Percentiles rank a stretch among this genome's conserved stretches.
Evolutionary conservation across 176 grass and related monocot species (phyloP).

Genomic region (Zoysia japonica): DNA sequence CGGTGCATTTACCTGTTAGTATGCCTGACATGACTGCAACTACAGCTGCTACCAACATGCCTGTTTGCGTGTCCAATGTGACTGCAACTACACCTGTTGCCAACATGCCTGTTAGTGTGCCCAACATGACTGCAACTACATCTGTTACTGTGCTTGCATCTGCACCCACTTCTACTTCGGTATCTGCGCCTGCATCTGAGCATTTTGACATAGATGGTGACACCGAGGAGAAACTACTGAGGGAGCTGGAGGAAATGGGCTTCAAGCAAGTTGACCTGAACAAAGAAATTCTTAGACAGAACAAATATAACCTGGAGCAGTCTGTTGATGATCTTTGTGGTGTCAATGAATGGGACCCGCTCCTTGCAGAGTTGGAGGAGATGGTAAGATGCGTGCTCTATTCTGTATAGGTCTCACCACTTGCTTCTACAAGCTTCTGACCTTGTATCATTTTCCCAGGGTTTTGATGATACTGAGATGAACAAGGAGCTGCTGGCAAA

Average conservation of each 20-base stretch:
- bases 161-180: not conserved
- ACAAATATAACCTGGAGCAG: constrained; percentile 80
- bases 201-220: constrained; percentile 14
- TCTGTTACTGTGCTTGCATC: constrained; percentile 2
- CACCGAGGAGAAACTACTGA: constrained; percentile 69
- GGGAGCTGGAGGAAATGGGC: constrained; percentile 92
- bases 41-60: not conserved
- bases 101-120: not conserved
- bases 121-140: not conserved
- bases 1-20: not conserved
- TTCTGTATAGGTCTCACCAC: not conserved
- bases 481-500: constrained; percentile 87
- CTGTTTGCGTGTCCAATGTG: not conserved
- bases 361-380: constrained; percentile 74
- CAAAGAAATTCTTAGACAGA: constrained; percentile 88
- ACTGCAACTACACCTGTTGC: not conserved
- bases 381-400: constrained; percentile 56
- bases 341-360: constrained; percentile 78
- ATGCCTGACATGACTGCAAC: constrained; percentile 19
- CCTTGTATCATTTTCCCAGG: constrained; percentile 43
- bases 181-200: not conserved
- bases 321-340: constrained; percentile 84
- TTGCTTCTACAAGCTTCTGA: not conserved
- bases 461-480: constrained; percentile 68
- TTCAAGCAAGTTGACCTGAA: constrained; percentile 90